A percentile compares a stretch with the other conserved stretches of the same genome.
Evolutionary conservation across 177 flowering plant species (phyloP).

Genomic region (Tripterygium wilfordii): DNA sequence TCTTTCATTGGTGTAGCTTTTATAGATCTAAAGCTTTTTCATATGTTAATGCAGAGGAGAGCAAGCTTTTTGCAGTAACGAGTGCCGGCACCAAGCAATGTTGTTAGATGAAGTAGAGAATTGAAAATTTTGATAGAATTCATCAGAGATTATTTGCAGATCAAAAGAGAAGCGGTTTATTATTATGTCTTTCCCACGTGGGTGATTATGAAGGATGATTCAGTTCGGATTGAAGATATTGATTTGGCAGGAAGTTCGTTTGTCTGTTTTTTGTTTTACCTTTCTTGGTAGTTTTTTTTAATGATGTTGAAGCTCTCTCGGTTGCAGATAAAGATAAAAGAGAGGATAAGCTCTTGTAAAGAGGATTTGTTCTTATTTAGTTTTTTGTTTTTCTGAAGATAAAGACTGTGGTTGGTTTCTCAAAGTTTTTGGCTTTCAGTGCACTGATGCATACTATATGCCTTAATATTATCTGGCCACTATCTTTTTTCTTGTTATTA

Average conservation of each 20-base stretch:
- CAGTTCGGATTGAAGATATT: neutral
- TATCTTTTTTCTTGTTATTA: too few relatives aligned
- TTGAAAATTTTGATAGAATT: constrained; percentile 6
- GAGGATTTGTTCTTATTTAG: constrained; percentile 3
- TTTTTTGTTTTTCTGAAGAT: too few relatives aligned
- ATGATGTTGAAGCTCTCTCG: constrained; percentile 9
- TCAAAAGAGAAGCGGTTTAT: neutral
- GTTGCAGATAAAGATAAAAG: constrained; percentile 16
- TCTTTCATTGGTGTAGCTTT: neutral
- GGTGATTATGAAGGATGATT: neutral
- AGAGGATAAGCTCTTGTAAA: constrained; percentile 12
- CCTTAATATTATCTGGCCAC: too few relatives aligned
- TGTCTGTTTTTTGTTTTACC: neutral
- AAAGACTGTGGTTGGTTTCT: too few relatives aligned
- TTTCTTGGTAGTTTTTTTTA: neutral
- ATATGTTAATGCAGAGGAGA: constrained; percentile 27
- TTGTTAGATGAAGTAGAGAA: constrained; percentile 20
- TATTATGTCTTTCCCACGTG: constrained; percentile 1
- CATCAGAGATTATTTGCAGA: too few relatives aligned
- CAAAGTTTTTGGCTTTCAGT: too few relatives aligned
- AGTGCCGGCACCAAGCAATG: constrained; percentile 38
- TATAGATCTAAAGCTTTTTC: neutral
- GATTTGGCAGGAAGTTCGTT: neutral
- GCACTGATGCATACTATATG: too few relatives aligned
- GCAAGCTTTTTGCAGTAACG: constrained; percentile 35